Conservation (phyloP, 1,284 basidiomycete genomes). For the Grifola frondosa region DNA sequence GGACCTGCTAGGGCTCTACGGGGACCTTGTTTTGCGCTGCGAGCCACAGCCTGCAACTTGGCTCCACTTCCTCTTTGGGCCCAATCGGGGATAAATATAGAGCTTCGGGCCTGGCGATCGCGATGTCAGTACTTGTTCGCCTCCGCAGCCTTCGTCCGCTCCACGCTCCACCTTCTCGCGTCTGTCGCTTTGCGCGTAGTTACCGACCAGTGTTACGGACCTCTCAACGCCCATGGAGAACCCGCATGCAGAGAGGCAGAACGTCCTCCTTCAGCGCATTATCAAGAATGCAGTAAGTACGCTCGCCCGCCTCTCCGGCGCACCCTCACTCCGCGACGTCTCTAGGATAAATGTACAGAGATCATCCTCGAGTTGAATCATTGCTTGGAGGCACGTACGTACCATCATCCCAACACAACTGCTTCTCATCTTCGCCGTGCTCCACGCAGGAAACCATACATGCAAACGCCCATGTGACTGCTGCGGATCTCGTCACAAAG, state of each 20-base stretch:
- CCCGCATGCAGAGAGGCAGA: conserved; percentile 89
- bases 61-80: too few species aligned
- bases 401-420: background rate
- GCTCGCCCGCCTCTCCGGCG: background rate
- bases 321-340: background rate
- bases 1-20: too few species aligned
- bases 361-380: conserved; percentile 80
- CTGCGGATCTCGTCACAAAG: conserved; percentile 76
- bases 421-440: conserved; percentile 1
- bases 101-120: too few species aligned
- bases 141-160: too few species aligned
- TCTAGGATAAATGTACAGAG: conserved; percentile 77
- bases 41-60: too few species aligned
- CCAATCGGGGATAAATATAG: too few species aligned
- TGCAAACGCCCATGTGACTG: conserved; percentile 70
- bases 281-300: conserved; percentile 81
- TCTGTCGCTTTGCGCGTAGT: background rate
- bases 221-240: conserved; percentile 67
- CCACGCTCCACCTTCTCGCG: background rate
- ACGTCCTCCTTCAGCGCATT: conserved; percentile 85
- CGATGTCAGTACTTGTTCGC: too few species aligned
- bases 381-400: conserved; percentile 61
- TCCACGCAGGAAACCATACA: conserved; percentile 69
- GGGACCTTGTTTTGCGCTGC: too few species aligned
- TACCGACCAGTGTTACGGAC: background rate